These are phyloP conservation scores for Globisporangium spinosum DNA, from an alignment of 352 stramenopile species.

Conservation along the genomic window DNA sequence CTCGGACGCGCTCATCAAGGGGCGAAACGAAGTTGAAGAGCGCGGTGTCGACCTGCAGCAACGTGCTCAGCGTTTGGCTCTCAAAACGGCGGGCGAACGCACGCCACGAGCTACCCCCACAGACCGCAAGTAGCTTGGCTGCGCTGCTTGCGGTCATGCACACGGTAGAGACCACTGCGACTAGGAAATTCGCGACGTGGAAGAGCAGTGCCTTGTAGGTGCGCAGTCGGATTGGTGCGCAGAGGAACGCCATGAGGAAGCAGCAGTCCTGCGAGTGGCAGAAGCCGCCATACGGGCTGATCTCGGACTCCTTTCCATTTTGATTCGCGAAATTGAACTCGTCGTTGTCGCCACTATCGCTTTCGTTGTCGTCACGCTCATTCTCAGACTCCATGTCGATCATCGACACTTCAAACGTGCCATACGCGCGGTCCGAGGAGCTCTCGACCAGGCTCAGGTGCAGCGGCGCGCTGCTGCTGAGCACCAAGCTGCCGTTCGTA, in stretches of 20 bases:
- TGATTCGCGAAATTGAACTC: background rate
- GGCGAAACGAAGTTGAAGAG: conserved; percentile 68
- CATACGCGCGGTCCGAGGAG: conserved; percentile 47
- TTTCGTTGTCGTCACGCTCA: background rate
- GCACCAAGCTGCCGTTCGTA: background rate
- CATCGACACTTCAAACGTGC: conserved; percentile 66
- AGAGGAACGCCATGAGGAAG: conserved; percentile 49
- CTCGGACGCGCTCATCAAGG: conserved; percentile 37
- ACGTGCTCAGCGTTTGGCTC: conserved; percentile 26
- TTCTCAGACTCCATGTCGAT: conserved; percentile 54
- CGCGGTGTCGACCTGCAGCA: conserved; percentile 39
- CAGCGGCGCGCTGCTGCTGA: conserved; percentile 1
- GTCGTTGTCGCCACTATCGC: conserved; percentile 17
- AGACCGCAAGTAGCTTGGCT: conserved; percentile 19
- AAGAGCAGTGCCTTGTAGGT: conserved; percentile 65
- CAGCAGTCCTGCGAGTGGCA: conserved; percentile 43
- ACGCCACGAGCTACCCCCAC: conserved; percentile 14
- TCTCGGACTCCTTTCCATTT: background rate
- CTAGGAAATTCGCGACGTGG: conserved; percentile 43
- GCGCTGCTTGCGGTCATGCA: conserved; percentile 30
- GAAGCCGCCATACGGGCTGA: conserved; percentile 11
- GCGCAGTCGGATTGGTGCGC: conserved; percentile 39
- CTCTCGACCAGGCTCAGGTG: conserved; percentile 16
- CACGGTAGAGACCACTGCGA: conserved; percentile 30
- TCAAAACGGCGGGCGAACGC: conserved; percentile 22